Evolutionary conservation across 805 yeast genomes (phyloP).

Genomic region (Limtongia smithiae): DNA sequence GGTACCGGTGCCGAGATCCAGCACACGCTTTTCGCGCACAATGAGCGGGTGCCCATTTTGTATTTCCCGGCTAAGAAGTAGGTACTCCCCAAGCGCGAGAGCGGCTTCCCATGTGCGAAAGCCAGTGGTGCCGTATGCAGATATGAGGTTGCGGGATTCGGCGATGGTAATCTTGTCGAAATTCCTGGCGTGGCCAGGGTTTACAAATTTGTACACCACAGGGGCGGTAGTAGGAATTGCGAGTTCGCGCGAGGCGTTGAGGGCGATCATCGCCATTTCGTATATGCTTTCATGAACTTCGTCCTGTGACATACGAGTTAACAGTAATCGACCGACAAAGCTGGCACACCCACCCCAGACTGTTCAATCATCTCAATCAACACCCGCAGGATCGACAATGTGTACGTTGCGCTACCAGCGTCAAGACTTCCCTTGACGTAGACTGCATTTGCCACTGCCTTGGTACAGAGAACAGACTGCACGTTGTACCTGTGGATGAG

Average conservation of each 20-base stretch:
- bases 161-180: conserved; percentile 18
- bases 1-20: conserved; percentile 89
- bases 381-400: conserved; percentile 1
- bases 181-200: too few species aligned
- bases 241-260: not conserved
- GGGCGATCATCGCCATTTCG: not conserved
- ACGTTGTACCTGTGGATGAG: too few species aligned
- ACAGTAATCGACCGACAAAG: not conserved
- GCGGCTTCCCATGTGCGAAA: conserved; percentile 94
- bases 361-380: conserved; percentile 3
- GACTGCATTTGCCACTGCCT: too few species aligned
- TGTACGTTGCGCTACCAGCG: conserved; percentile 8
- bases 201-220: conserved; percentile 7
- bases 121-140: conserved; percentile 72
- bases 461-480: too few species aligned
- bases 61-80: too few species aligned
- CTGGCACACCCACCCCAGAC: not conserved
- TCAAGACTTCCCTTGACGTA: too few species aligned
- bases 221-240: conserved; percentile 10
- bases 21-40: conserved; percentile 36
- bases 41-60: not conserved
- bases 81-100: conserved; percentile 54
- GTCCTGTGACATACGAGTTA: not conserved
- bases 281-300: conserved; percentile 20
- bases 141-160: conserved; percentile 33